Base-by-base conservation (phyloP, 2,329 filamentous ascomycete genomes). In the Hymenoscyphus fructigenus region DNA sequence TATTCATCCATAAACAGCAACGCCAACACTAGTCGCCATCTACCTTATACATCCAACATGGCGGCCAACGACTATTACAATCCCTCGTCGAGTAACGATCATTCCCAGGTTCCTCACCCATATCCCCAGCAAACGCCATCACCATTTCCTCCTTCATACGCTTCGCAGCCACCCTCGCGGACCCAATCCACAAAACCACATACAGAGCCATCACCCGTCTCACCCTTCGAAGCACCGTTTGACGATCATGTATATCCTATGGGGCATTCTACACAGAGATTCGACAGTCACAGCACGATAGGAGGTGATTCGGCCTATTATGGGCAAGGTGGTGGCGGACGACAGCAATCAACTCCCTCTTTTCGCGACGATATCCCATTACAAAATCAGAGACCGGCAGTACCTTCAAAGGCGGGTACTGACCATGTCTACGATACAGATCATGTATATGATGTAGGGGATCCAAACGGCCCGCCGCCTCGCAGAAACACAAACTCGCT, bases 171-270 rank as follows among this genome's bases (percentile, higher is more conserved):
- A 29, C 72, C 71, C 14, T 69, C 69, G 36, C 69, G 64, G 62
- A 55, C 64, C 29, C 63, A 62, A n/a, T 64, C 66, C 38, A 58
- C 68, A 15, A 67, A 65, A 59, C 62, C 60, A 57, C 44, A 61
- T 6, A 28, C 28, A 41, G 64, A 69, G 28, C 60, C 55, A 20
- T 70, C 71, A 5, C 70, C 72, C 1, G 72, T 83, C 20, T 84
- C 86, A 23, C 87, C 88, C 10, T 89, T 90, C 74, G 85, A 87
- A 62, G 85, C 84, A 58, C 85, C 88, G 63, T 90, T 90, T 75
- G 87, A 90, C 76, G 88, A 91, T 75, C 81, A 88, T 77, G 82
- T 83, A 64, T 90, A 91, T 73, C 85, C 87, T 63, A 79, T 83
- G 60, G 59, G 66, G 58, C 56, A 62, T 65, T 60, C 65, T 59